Evolutionary conservation across 257 asterid genomes (phyloP).

Genomic region (Schizonepeta tenuifolia): DNA sequence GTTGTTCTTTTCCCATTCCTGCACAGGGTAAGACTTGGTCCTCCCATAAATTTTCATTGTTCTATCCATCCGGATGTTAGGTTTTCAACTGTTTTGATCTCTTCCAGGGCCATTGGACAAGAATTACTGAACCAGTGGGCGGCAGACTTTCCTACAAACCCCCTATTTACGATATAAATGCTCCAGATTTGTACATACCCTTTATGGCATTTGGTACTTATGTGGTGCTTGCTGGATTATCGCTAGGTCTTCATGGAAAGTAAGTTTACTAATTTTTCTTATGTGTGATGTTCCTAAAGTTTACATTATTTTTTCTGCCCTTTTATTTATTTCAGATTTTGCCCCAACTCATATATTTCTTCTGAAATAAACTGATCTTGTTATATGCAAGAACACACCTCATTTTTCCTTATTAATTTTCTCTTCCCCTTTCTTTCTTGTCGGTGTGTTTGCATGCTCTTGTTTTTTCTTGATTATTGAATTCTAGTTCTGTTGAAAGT

Average conservation of each 20-base stretch:
- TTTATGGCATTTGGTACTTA: conserved; percentile 63
- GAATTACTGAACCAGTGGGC: conserved; percentile 63
- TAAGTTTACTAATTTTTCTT: conserved; percentile 35
- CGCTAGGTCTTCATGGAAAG: conserved; percentile 59
- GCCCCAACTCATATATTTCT: not conserved
- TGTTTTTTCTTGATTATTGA: not conserved
- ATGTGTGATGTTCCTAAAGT: not conserved
- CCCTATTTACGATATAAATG: conserved; percentile 59
- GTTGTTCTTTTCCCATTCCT: conserved; percentile 62
- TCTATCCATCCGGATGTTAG: not conserved
- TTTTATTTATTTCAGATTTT: not conserved
- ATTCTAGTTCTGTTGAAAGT: not conserved
- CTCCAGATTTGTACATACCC: conserved; percentile 63
- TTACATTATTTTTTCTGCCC: not conserved
- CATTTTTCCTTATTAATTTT: not conserved
- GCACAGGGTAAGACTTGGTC: conserved; percentile 53
- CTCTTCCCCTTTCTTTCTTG: not conserved
- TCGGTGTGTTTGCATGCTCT: not conserved
- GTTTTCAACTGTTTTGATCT: conserved; percentile 20
- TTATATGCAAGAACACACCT: not conserved
- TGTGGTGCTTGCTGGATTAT: conserved; percentile 56
- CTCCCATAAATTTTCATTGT: not conserved
- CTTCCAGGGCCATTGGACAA: conserved; percentile 62
- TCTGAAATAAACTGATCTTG: not conserved
- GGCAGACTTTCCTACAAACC: conserved; percentile 65